These are phyloP conservation scores for Cephalotrichum gorgonifer DNA, from an alignment of 2,329 filamentous ascomycete species.

Conservation along the genomic window DNA sequence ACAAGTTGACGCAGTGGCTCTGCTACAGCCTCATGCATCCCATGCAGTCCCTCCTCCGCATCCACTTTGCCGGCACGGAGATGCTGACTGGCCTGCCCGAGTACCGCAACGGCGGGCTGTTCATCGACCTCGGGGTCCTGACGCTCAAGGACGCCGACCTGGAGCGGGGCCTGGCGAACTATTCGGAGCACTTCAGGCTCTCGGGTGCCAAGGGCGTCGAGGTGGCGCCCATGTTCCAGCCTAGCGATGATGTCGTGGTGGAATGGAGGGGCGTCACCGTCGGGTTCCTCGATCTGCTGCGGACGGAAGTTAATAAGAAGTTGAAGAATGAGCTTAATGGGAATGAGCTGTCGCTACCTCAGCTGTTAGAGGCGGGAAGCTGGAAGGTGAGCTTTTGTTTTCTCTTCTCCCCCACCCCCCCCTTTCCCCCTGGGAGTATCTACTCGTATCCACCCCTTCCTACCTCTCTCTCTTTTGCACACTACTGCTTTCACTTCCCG, in stretches of 20 bases:
- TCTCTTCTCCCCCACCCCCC: not conserved
- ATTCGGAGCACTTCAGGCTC: conserved; percentile 56
- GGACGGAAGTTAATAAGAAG: conserved; percentile 45
- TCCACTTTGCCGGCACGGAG: conserved; percentile 72
- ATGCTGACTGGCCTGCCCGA: conserved; percentile 82
- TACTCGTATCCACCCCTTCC: too few species aligned
- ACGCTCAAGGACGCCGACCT: conserved; percentile 61
- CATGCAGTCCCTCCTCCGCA: conserved; percentile 70
- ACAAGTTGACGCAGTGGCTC: conserved; percentile 92
- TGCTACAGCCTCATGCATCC: conserved; percentile 90
- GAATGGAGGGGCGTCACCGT: conserved; percentile 58
- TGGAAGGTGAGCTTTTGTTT: conserved; percentile 70
- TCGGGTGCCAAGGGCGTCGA: conserved; percentile 54
- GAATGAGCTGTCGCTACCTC: conserved; percentile 65
- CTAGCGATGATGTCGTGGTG: conserved; percentile 50
- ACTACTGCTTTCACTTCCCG: not conserved
- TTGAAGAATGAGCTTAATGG: conserved; percentile 56
- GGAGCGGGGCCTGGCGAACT: conserved; percentile 57
- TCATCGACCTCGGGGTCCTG: conserved; percentile 75
- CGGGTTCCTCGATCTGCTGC: conserved; percentile 46
- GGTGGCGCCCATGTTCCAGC: conserved; percentile 48
- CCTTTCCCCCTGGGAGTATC: too few species aligned
- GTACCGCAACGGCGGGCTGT: conserved; percentile 83
- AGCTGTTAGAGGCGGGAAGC: conserved; percentile 89
- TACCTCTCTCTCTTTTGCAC: too few species aligned